Evolutionary conservation across 2,329 filamentous ascomycete genomes (phyloP).

Genomic region (Arthrinium phaeospermum): DNA sequence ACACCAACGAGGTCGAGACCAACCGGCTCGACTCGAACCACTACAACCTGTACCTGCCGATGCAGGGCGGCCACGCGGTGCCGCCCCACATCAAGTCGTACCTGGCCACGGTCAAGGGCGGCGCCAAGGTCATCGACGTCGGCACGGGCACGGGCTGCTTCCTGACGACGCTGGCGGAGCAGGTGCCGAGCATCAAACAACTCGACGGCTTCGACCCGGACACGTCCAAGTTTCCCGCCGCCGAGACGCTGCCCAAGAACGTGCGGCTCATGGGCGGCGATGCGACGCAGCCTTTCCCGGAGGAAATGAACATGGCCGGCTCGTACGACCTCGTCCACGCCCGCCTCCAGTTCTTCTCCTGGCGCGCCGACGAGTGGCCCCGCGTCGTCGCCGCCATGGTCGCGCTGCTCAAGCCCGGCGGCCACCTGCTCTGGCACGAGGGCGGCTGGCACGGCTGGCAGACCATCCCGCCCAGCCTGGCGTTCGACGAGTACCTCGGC

Average conservation of each 20-base stretch:
- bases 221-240: constrained; percentile 29
- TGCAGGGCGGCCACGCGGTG: constrained; percentile 4
- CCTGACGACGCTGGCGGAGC: constrained; percentile 28
- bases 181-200: constrained; percentile 25
- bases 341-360: constrained; percentile 33
- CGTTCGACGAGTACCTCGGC: constrained; percentile 10
- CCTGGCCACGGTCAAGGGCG: background rate
- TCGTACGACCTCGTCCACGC: constrained; percentile 35
- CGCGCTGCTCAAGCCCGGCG: constrained; percentile 32
- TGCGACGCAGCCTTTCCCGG: constrained; percentile 31
- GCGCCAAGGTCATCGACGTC: constrained; percentile 24
- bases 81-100: background rate
- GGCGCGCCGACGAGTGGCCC: constrained; percentile 27
- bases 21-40: background rate
- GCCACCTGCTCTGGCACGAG: constrained; percentile 30
- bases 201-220: constrained; percentile 34
- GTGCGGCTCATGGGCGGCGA: constrained; percentile 31
- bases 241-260: constrained; percentile 28
- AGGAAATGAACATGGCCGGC: constrained; percentile 25
- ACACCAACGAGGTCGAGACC: constrained; percentile 6
- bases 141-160: constrained; percentile 28
- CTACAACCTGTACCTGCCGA: constrained; percentile 15
- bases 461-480: constrained; percentile 9
- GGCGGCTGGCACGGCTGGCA: constrained; percentile 18
- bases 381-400: constrained; percentile 25